Evolutionary conservation across 176 grass and related monocot species (phyloP).

Genomic region (Bolboschoenus planiculmis): DNA sequence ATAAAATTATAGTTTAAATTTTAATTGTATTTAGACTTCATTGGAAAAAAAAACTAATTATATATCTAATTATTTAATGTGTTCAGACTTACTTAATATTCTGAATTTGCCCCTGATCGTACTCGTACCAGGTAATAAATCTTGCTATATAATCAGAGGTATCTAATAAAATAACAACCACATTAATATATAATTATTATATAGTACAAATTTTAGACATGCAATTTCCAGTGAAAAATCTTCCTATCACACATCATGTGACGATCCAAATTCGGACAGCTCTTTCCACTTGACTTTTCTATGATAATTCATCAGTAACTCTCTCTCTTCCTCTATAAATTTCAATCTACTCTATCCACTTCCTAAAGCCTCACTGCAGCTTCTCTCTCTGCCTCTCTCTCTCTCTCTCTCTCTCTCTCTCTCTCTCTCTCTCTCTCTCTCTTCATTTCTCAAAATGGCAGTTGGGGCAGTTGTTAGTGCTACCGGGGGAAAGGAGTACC

Average conservation of each 20-base stretch:
- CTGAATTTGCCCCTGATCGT: no score
- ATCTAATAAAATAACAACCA: not conserved
- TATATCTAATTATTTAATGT: no score
- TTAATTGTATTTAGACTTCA: no score
- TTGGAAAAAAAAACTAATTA: no score
- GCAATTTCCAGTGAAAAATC: not conserved
- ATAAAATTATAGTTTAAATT: no score
- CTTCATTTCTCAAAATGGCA: slow-evolving; percentile 20
- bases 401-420: not conserved
- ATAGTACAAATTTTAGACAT: not conserved
- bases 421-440: not conserved
- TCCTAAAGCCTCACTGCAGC: not conserved
- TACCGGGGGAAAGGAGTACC: slow-evolving; percentile 21
- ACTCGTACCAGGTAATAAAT: no score
- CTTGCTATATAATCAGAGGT: not conserved
- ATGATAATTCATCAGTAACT: not conserved
- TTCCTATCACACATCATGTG: not conserved
- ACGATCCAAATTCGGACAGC: not conserved
- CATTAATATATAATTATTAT: not conserved
- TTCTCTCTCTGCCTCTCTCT: not conserved
- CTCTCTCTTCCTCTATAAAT: not conserved
- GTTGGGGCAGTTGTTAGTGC: slow-evolving; percentile 25
- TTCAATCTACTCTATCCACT: not conserved
- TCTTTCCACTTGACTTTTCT: slow-evolving; percentile 13
- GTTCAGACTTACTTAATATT: no score